These are phyloP conservation scores for Pythium oligandrum DNA, from an alignment of 352 stramenopile genomes.

Conservation along the genomic window DNA sequence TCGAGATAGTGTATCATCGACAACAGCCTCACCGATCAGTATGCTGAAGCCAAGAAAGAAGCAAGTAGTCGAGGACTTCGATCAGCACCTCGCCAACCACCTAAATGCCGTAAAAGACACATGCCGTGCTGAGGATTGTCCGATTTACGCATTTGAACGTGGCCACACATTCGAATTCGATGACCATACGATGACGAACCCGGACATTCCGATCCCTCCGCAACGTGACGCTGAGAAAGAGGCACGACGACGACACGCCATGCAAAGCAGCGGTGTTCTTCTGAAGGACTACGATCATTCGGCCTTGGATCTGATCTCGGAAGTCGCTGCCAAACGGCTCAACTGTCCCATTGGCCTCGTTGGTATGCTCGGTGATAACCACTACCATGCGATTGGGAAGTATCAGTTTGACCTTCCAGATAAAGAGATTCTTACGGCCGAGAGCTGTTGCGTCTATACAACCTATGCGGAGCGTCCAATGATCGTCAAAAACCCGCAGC, in stretches of 20 bases:
- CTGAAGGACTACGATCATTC: conserved; percentile 33
- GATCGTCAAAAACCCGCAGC: conserved; percentile 57
- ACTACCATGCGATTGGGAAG: conserved; percentile 46
- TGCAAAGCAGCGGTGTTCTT: conserved; percentile 40
- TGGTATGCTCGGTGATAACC: conserved; percentile 41
- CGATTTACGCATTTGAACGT: conserved; percentile 25
- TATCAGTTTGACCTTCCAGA: conserved; percentile 31
- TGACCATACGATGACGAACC: conserved; percentile 21
- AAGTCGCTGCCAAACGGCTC: conserved; percentile 49
- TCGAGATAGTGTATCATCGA: no score
- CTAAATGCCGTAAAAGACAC: conserved; percentile 26
- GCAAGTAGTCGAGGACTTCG: conserved; percentile 23
- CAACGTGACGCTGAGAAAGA: conserved; percentile 35
- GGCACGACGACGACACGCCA: conserved; percentile 30
- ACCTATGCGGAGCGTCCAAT: conserved; percentile 59
- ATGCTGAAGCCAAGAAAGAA: conserved; percentile 25
- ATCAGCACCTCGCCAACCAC: conserved; percentile 33
- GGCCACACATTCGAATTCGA: conserved; percentile 54
- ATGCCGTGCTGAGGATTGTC: conserved; percentile 9
- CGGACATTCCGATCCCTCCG: conserved; percentile 44
- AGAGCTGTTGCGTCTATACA: conserved; percentile 53
- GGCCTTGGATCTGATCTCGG: conserved; percentile 44
- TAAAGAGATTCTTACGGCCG: conserved; percentile 28
- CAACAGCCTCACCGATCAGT: conserved; percentile 4
- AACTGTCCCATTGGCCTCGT: conserved; percentile 57